Evolutionary conservation across 2,329 filamentous ascomycete genomes (phyloP).

Genomic region (Thelonectria rubi): DNA sequence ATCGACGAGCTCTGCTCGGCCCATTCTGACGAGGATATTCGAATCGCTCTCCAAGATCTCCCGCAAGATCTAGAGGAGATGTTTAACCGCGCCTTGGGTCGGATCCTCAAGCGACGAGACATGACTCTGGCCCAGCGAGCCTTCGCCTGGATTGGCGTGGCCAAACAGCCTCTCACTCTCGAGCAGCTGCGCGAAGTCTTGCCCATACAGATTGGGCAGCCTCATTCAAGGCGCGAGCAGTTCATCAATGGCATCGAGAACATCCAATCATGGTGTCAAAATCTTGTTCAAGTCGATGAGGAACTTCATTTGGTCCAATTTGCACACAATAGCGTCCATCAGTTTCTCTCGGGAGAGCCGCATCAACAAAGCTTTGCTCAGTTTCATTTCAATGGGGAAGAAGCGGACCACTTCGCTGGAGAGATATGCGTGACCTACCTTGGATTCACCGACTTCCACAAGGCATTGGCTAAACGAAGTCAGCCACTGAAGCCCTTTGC

Average conservation of each 20-base stretch:
- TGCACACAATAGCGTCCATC: conserved; percentile 45
- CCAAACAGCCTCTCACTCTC: conserved; percentile 46
- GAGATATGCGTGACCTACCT: conserved; percentile 53
- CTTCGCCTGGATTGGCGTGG: conserved; percentile 43
- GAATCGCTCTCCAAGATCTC: conserved; percentile 12
- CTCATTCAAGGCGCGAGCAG: conserved; percentile 35
- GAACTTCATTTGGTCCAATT: conserved; percentile 45
- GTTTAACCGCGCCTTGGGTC: conserved; percentile 25
- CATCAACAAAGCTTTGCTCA: background rate
- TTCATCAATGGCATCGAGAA: conserved; percentile 41
- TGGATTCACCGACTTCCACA: conserved; percentile 51
- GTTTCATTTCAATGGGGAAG: conserved; percentile 33
- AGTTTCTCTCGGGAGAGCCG: conserved; percentile 38
- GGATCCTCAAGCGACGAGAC: conserved; percentile 18
- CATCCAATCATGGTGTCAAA: conserved; percentile 46
- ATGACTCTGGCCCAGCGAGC: conserved; percentile 4
- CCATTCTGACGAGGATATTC: conserved; percentile 34
- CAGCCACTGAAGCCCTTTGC: background rate
- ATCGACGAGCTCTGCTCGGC: conserved; percentile 48
- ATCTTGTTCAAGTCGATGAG: conserved; percentile 47
- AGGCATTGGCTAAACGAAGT: conserved; percentile 29
- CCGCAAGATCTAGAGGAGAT: conserved; percentile 27
- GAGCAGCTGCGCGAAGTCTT: conserved; percentile 51
- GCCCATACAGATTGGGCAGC: conserved; percentile 44
- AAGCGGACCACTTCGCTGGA: conserved; percentile 44